Base-by-base conservation (phyloP, 345 rosid genomes). In the Litchi chinensis region DNA sequence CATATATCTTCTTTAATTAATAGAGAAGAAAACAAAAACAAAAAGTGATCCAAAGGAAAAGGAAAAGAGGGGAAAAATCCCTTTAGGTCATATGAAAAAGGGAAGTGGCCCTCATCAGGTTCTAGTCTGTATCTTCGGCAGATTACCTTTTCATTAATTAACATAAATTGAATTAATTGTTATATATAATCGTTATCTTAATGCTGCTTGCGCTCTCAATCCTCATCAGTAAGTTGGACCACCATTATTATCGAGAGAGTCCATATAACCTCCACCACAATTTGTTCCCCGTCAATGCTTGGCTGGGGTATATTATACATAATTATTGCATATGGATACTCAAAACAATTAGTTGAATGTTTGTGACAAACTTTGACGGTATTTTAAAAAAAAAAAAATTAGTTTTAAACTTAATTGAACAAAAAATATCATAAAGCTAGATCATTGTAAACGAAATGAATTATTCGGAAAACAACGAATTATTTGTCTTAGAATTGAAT, bases 221-320 rank as follows among this genome's bases (percentile, higher is more conserved):
- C 82, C 71, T 71, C 77, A 79, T 87, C 83, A 71, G 68, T n/a
- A 40, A 59, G 52, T 24, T 81, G 88, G 90, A 81, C 90, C 87
- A 77, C 82, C 73, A 76, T 46, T 44, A 62, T 71, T 39, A 22
- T 26, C 10, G 62, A 7, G 13, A 7, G 13, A 79, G 60, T 79
- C 79, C 82, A 74, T 71, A 77, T 80, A 81, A 78, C 74, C 74
- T 62, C 74, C 79, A 74, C 86, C 86, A 84, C 80, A 71, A 13
- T 78, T 82, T 79, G 80, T 37, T 79, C 80, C 54, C 79, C 77
- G 46, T 76, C 82, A 66, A 68, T 52, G 21, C 73, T 72, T 66
- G 78, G 76, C 77, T 84, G 85, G 88, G 89, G 84, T 74, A 59
- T 60, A 84, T 78, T 82, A 82, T 59, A 75, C 24, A 67, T 50